Conservation (phyloP, 2,329 filamentous ascomycete species). For the Mollisiaceae sp. region DNA sequence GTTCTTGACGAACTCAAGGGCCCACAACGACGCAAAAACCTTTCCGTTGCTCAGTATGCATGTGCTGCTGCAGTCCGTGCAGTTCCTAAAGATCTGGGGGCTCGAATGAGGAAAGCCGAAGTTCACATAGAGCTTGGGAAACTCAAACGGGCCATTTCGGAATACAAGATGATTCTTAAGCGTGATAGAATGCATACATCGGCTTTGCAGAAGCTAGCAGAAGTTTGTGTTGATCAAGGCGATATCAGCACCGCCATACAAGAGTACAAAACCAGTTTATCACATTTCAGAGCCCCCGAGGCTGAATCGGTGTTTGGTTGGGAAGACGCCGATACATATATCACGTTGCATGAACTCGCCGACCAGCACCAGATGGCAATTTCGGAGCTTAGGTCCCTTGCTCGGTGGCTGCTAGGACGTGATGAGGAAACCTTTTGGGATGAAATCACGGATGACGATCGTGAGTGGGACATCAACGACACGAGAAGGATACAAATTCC, state of each 20-base stretch:
- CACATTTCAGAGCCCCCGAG: constrained; percentile 33
- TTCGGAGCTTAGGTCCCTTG: constrained; percentile 69
- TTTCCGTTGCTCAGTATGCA: constrained; percentile 27
- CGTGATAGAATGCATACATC: constrained; percentile 53
- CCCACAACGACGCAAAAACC: background rate
- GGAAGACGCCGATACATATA: constrained; percentile 85
- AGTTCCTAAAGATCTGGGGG: constrained; percentile 57
- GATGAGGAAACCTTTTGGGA: constrained; percentile 80
- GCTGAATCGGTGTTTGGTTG: constrained; percentile 52
- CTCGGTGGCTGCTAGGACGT: constrained; percentile 83
- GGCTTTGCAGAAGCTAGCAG: constrained; percentile 43
- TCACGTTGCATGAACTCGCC: constrained; percentile 75
- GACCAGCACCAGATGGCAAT: constrained; percentile 70
- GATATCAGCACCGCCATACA: constrained; percentile 42
- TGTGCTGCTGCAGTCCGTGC: constrained; percentile 60
- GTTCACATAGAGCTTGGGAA: constrained; percentile 62
- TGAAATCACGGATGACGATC: constrained; percentile 70
- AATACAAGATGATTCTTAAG: constrained; percentile 61
- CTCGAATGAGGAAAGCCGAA: constrained; percentile 63
- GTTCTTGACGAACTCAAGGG: constrained; percentile 8
- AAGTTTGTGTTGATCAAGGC: constrained; percentile 43
- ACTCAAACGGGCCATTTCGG: constrained; percentile 57
- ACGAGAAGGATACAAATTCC: constrained; percentile 67
- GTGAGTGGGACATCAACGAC: constrained; percentile 85
- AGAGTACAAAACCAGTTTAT: constrained; percentile 43